phyloP scores from a whole-genome alignment of 495 filamentous ascomycete species.

The Podospora comata region DNA sequence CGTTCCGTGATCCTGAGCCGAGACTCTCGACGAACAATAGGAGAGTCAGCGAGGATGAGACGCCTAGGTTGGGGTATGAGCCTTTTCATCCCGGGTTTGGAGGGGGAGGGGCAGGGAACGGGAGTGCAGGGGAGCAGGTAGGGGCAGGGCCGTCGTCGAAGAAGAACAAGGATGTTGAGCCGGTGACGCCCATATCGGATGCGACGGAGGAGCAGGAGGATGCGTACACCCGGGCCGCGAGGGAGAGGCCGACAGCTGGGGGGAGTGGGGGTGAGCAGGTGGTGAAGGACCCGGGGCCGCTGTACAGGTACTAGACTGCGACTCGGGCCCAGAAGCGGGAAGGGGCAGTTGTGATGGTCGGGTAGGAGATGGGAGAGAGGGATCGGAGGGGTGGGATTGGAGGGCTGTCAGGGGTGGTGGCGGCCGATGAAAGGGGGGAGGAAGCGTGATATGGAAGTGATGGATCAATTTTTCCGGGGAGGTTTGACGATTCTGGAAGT shows the following conservation, averaged over 20 bases:
- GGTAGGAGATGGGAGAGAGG: background rate
- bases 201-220: conserved; percentile 25
- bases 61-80: conserved; percentile 39
- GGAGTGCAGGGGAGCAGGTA: conserved; percentile 11
- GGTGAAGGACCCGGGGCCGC: conserved; percentile 31
- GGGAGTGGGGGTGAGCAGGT: background rate
- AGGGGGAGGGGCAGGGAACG: conserved; percentile 3
- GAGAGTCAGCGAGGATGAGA: conserved; percentile 21
- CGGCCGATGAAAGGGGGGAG: background rate
- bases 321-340: background rate
- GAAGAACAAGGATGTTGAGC: conserved; percentile 12
- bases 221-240: conserved; percentile 17
- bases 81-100: conserved; percentile 54
- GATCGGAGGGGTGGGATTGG: background rate
- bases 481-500: background rate
- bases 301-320: conserved; percentile 37
- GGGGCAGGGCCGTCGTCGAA: background rate
- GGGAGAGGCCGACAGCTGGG: background rate
- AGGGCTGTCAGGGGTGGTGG: background rate
- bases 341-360: conserved; percentile 2
- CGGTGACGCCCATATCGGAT: conserved; percentile 28
- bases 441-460: background rate
- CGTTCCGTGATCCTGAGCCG: conserved; percentile 44
- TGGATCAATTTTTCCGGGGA: background rate
- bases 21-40: conserved; percentile 25